Conservation (phyloP, 2,329 filamentous ascomycete species). For the Aurifilum marmelostoma region DNA sequence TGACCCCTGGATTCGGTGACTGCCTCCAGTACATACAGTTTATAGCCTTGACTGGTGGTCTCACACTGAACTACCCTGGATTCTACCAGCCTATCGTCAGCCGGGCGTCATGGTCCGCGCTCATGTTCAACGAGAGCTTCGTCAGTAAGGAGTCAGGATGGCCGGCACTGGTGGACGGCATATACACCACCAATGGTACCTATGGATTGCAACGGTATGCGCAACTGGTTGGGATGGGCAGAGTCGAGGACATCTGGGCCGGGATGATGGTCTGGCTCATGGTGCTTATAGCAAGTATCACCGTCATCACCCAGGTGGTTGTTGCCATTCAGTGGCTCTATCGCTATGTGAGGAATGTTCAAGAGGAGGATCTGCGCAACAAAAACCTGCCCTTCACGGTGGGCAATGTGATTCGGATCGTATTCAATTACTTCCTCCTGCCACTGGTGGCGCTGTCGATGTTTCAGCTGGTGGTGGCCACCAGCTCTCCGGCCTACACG, state of each 20-base stretch:
- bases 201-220: conserved; percentile 81
- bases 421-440: conserved; percentile 90
- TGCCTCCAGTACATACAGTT: conserved; percentile 98
- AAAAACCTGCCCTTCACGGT: conserved; percentile 90
- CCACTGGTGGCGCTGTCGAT: conserved; percentile 85
- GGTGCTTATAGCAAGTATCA: conserved; percentile 69
- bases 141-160: conserved; percentile 69
- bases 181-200: conserved; percentile 79
- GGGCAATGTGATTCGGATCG: conserved; percentile 79
- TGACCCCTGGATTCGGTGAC: conserved; percentile 95
- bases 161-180: conserved; percentile 74
- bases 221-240: conserved; percentile 80
- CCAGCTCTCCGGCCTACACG: conserved; percentile 67
- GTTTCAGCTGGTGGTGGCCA: conserved; percentile 84
- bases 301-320: conserved; percentile 73
- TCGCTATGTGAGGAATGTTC: conserved; percentile 69
- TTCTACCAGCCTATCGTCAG: conserved; percentile 93
- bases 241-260: conserved; percentile 83
- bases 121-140: conserved; percentile 94
- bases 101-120: conserved; percentile 81
- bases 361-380: conserved; percentile 83
- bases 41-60: conserved; percentile 80
- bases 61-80: conserved; percentile 88
- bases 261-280: conserved; percentile 92
- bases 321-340: conserved; percentile 79